Evolutionary conservation across 2,329 filamentous ascomycete genomes (phyloP).

Genomic region (Botryotinia globosa): DNA sequence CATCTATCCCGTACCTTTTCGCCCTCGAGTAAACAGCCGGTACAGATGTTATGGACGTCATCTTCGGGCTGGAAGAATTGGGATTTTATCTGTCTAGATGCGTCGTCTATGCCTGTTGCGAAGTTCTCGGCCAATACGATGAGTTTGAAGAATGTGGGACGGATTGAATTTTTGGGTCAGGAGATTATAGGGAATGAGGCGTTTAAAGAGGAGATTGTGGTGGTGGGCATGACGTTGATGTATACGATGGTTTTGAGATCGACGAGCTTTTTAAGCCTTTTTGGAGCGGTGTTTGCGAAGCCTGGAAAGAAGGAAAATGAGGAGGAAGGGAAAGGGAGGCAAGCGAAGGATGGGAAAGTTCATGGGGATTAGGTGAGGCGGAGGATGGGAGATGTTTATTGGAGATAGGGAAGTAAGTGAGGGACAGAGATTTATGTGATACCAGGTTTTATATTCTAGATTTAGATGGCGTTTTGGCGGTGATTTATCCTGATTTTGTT

Average conservation of each 20-base stretch:
- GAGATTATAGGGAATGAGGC: constrained; percentile 14
- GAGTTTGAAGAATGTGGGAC: background rate
- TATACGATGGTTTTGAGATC: constrained; percentile 25
- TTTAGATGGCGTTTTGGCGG: background rate
- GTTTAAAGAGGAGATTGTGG: constrained; percentile 26
- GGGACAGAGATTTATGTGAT: background rate
- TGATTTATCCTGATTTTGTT: accelerated
- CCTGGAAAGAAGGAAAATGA: background rate
- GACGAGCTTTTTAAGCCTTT: background rate
- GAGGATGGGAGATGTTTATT: background rate
- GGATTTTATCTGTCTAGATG: constrained; percentile 10
- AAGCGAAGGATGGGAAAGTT: background rate
- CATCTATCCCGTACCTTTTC: constrained; percentile 24
- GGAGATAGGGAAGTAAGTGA: background rate
- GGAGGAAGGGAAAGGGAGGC: too few species aligned
- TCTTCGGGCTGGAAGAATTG: background rate
- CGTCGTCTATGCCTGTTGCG: background rate
- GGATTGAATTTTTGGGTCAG: background rate
- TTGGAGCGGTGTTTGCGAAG: background rate
- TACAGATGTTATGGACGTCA: constrained; percentile 20
- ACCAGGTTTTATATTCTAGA: background rate
- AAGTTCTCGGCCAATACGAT: constrained; percentile 8
- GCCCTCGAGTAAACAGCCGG: background rate
- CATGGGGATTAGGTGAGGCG: background rate
- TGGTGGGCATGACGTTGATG: constrained; percentile 25